Evolutionary conservation across 208 protist species (phyloP).

Genomic region (Leptomonas pyrrhocoris): DNA sequence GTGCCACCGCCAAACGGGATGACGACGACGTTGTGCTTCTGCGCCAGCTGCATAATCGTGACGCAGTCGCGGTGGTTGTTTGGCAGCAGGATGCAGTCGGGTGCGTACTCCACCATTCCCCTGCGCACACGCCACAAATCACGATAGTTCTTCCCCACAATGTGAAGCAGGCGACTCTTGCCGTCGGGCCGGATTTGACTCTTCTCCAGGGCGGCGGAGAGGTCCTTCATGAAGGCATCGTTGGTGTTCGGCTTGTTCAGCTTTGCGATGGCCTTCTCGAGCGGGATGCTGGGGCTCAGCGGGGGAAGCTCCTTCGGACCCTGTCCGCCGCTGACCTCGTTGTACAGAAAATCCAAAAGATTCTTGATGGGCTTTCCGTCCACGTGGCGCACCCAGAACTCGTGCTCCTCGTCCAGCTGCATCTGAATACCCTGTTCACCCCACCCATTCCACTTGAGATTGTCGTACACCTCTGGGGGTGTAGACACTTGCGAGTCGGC

Average conservation of each 20-base stretch:
- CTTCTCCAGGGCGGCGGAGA: conserved; percentile 44
- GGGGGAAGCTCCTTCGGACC: conserved; percentile 48
- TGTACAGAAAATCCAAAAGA: conserved; percentile 80
- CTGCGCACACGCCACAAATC: conserved; percentile 91
- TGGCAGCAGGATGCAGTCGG: conserved; percentile 92
- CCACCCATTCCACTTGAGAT: conserved; percentile 94
- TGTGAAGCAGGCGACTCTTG: conserved; percentile 82
- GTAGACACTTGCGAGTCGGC: conserved; percentile 18
- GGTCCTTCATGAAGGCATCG: conserved; percentile 77
- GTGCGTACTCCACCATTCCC: conserved; percentile 86
- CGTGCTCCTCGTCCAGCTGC: conserved; percentile 64
- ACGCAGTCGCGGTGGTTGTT: conserved; percentile 88
- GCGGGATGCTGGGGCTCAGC: conserved; percentile 68
- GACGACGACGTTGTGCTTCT: conserved; percentile 92
- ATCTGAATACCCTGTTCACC: conserved; percentile 63
- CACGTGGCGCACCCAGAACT: conserved; percentile 64
- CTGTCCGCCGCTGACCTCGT: conserved; percentile 61
- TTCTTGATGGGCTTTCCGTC: conserved; percentile 83
- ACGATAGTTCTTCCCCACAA: conserved; percentile 93
- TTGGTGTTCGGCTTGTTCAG: conserved; percentile 74
- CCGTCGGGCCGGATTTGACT: conserved; percentile 79
- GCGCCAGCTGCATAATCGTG: conserved; percentile 78
- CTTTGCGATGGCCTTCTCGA: conserved; percentile 73
- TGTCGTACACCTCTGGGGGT: conserved; percentile 66
- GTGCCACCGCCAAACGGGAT: conserved; percentile 95